Conservation (phyloP, 1,284 basidiomycete species). For the Heterobasidion irregulare region DNA sequence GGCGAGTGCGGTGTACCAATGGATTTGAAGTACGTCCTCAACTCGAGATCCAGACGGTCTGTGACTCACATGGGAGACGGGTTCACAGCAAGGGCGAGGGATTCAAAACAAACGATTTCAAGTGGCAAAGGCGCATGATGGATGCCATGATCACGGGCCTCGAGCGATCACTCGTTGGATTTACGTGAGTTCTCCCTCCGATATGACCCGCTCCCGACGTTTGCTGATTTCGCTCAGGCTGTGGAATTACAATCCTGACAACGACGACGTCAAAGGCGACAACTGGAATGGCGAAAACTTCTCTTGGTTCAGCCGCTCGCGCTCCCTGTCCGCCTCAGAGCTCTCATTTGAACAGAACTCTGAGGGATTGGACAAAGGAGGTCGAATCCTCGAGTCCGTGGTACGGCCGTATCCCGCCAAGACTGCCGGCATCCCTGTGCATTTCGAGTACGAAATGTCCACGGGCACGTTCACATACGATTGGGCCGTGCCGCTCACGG, state of each 20-base stretch:
- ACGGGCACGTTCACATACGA: constrained; percentile 54
- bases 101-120: constrained; percentile 68
- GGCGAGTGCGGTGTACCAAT: constrained; percentile 92
- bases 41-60: not conserved
- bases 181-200: constrained; percentile 54
- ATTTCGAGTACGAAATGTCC: constrained; percentile 66
- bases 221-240: constrained; percentile 37
- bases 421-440: constrained; percentile 62
- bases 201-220: not conserved
- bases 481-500: constrained; percentile 40
- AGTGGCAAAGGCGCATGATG: constrained; percentile 82
- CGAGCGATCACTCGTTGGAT: constrained; percentile 66
- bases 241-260: constrained; percentile 94
- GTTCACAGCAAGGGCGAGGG: constrained; percentile 57
- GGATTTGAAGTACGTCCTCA: constrained; percentile 76
- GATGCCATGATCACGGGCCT: constrained; percentile 78
- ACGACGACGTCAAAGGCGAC: constrained; percentile 76
- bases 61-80: not conserved
- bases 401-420: constrained; percentile 78
- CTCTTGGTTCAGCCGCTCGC: constrained; percentile 77
- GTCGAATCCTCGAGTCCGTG: constrained; percentile 67
- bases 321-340: constrained; percentile 42
- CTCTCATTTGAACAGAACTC: constrained; percentile 49
- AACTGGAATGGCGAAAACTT: constrained; percentile 97
- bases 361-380: constrained; percentile 71